Percentiles rank a stretch among this genome's conserved stretches.
Evolutionary conservation across 768 basidiomycete species (phyloP).

Genomic region (Flagelloscypha sp.): DNA sequence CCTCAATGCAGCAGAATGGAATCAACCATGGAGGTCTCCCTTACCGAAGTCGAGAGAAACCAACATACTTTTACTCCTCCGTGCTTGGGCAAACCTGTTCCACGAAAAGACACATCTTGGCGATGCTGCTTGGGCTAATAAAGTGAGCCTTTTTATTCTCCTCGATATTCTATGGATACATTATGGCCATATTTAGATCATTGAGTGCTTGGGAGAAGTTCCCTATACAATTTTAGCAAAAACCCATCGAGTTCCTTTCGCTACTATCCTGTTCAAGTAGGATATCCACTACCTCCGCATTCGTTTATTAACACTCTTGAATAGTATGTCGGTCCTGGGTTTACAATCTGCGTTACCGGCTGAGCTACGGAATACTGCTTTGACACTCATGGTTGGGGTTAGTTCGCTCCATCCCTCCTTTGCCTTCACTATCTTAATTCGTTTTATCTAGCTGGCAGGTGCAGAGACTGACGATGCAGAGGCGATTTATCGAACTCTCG

Average conservation of each 20-base stretch:
- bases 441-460: slow-evolving; percentile 15
- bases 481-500: slow-evolving; percentile 59
- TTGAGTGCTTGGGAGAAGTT: slow-evolving; percentile 42
- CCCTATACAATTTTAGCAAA: slow-evolving; percentile 55
- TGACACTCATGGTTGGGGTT: slow-evolving; percentile 42
- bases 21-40: slow-evolving; percentile 42
- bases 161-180: slow-evolving; percentile 5
- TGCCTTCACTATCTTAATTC: slow-evolving; percentile 1
- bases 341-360: slow-evolving; percentile 34
- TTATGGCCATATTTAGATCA: slow-evolving; percentile 35
- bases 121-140: slow-evolving; percentile 42
- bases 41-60: slow-evolving; percentile 71
- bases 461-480: slow-evolving; percentile 54
- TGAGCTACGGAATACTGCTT: slow-evolving; percentile 31
- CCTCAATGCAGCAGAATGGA: slow-evolving; percentile 65
- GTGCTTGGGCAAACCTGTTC: slow-evolving; percentile 75
- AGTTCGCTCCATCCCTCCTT: slow-evolving; percentile 8
- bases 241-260: slow-evolving; percentile 64
- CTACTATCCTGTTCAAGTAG: slow-evolving; percentile 85
- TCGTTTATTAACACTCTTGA: slow-evolving; percentile 7
- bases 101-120: slow-evolving; percentile 40
- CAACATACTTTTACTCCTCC: slow-evolving; percentile 72
- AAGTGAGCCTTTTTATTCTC: slow-evolving; percentile 27
- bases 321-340: slow-evolving; percentile 59
- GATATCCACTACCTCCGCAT: slow-evolving; percentile 15